These are phyloP conservation scores for Nakataea oryzae DNA, from an alignment of 2,329 filamentous ascomycete genomes.

Conservation along the genomic window DNA sequence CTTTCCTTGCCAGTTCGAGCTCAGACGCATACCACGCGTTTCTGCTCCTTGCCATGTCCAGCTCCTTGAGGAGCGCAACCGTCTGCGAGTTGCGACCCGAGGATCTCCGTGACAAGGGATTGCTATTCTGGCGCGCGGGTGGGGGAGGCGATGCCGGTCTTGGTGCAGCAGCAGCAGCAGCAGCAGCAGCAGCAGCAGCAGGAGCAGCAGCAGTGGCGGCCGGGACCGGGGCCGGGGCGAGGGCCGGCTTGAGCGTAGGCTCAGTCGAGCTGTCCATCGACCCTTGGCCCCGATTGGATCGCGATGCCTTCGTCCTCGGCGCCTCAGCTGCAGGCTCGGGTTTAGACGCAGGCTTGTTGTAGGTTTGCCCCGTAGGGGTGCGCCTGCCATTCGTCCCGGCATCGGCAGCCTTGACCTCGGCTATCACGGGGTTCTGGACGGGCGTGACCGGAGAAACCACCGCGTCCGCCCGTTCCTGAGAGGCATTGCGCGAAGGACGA, in stretches of 20 bases:
- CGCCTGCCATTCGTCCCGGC: slow-evolving; percentile 48
- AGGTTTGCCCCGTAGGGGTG: slow-evolving; percentile 46
- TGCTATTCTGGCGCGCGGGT: slow-evolving; percentile 44
- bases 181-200: too few relatives aligned
- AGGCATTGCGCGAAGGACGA: slow-evolving; percentile 36
- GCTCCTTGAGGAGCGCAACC: slow-evolving; percentile 71
- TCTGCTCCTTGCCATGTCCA: slow-evolving; percentile 72
- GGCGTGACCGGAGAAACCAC: slow-evolving; percentile 24
- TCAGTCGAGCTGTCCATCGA: slow-evolving; percentile 62
- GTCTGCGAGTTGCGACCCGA: slow-evolving; percentile 55
- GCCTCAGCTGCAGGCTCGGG: slow-evolving; percentile 18
- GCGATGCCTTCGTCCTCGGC: slow-evolving; percentile 33
- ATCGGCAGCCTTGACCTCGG: slow-evolving; percentile 36
- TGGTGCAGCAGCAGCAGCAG: too few relatives aligned
- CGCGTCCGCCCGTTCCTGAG: slow-evolving; percentile 31
- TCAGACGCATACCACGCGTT: slow-evolving; percentile 98
- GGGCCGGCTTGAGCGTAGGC: slow-evolving; percentile 31
- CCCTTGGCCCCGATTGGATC: slow-evolving; percentile 48
- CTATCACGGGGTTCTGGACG: slow-evolving; percentile 23
- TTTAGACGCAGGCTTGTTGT: slow-evolving; percentile 22
- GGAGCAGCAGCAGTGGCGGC: slow-evolving; percentile 45
- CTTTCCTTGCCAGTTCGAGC: slow-evolving; percentile 79
- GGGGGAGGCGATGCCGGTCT: slow-evolving; percentile 49
- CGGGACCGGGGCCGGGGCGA: too few relatives aligned
- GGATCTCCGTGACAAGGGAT: slow-evolving; percentile 48